Evolutionary conservation across 2,329 filamentous ascomycete genomes (phyloP).

Genomic region (Fusarium secorum): DNA sequence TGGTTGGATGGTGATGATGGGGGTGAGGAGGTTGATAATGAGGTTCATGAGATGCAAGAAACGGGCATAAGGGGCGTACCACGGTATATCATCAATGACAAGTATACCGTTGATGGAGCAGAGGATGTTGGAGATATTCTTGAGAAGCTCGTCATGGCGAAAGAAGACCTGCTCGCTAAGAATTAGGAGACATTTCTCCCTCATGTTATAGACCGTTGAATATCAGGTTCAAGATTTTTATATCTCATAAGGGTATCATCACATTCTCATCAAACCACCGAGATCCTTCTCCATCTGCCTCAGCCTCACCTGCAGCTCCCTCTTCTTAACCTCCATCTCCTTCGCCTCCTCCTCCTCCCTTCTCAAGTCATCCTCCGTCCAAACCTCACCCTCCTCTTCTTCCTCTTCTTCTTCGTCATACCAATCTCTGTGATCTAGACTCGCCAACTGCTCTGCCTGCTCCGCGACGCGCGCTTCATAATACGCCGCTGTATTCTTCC

Average conservation of each 20-base stretch:
- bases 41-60: slow-evolving; percentile 60
- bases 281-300: slow-evolving; percentile 64
- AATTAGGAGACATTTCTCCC: not conserved
- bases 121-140: slow-evolving; percentile 74
- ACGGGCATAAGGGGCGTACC: slow-evolving; percentile 72
- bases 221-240: not conserved
- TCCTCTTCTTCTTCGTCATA: slow-evolving; percentile 62
- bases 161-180: slow-evolving; percentile 38
- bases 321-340: slow-evolving; percentile 64
- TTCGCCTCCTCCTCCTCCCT: slow-evolving; percentile 73
- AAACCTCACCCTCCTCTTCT: slow-evolving; percentile 54
- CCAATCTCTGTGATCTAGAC: slow-evolving; percentile 70
- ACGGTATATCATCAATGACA: slow-evolving; percentile 75
- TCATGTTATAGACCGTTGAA: not conserved
- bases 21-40: slow-evolving; percentile 63
- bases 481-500: slow-evolving; percentile 76
- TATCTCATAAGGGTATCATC: slow-evolving; percentile 37
- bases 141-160: slow-evolving; percentile 66
- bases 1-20: slow-evolving; percentile 65
- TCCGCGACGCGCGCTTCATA: slow-evolving; percentile 83
- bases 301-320: slow-evolving; percentile 61
- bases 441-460: slow-evolving; percentile 76
- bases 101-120: slow-evolving; percentile 73
- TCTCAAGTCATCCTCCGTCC: slow-evolving; percentile 74
- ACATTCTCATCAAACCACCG: slow-evolving; percentile 63